Conservation (phyloP, 1,139 yeast genomes). For the Maudiozyma humilis region DNA sequence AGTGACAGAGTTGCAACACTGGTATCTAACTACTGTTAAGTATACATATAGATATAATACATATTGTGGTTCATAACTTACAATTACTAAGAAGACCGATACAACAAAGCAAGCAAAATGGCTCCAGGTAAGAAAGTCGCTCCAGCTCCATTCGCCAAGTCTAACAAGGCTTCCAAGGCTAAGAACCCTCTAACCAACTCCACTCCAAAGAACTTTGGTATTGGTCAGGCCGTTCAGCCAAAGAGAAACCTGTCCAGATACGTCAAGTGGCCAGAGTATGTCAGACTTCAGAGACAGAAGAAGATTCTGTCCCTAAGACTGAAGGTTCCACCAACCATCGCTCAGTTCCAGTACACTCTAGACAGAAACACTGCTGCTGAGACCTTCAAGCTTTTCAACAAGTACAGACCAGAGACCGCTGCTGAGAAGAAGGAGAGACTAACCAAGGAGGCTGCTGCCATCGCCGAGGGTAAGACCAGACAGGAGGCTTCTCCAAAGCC, state of each 20-base stretch:
- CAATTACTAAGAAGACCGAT: no score
- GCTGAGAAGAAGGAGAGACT: constrained; percentile 98
- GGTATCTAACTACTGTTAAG: no score
- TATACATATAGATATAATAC: no score
- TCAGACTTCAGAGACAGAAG: constrained; percentile 95
- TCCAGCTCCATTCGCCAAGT: constrained; percentile 68
- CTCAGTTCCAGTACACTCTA: constrained; percentile 90
- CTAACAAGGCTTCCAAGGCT: constrained; percentile 37
- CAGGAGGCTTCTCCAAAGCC: constrained; percentile 96
- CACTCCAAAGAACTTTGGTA: constrained; percentile 89
- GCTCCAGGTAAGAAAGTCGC: constrained; percentile 82
- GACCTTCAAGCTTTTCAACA: constrained; percentile 92
- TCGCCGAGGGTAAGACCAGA: constrained; percentile 94
- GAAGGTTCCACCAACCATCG: constrained; percentile 96
- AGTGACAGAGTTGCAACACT: no score
- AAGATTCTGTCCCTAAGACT: constrained; percentile 89
- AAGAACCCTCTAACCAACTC: constrained; percentile 77
- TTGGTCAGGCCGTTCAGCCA: constrained; percentile 93
- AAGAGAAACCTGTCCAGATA: constrained; percentile 92
- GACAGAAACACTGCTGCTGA: constrained; percentile 98
- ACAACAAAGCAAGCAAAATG: no score
- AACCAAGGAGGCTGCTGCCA: constrained; percentile 96
- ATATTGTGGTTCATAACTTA: no score
- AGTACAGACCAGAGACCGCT: constrained; percentile 95
- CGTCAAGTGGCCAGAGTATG: constrained; percentile 98